phyloP scores from a whole-genome alignment of 257 asterid genomes.

The Verbena officinalis region DNA sequence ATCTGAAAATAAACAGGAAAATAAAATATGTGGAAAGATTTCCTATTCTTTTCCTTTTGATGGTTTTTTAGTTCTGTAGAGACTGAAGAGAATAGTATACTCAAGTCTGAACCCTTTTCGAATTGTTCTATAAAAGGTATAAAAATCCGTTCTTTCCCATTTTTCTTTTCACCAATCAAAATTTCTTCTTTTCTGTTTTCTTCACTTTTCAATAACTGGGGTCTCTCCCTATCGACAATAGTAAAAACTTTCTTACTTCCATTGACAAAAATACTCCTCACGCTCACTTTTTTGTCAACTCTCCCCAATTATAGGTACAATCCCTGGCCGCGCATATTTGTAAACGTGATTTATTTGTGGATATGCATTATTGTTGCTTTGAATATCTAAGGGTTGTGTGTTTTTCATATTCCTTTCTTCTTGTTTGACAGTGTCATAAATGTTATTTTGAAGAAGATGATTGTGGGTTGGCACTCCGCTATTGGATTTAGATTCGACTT shows the following conservation, averaged over 20 bases:
- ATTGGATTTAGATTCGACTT: conserved; percentile 1
- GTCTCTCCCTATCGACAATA: conserved; percentile 2
- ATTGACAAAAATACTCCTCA: conserved; percentile 24
- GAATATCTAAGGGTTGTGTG: not conserved
- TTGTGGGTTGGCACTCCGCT: conserved; percentile 25
- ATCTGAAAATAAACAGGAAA: not conserved
- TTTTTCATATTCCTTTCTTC: not conserved
- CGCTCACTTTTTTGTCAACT: conserved; percentile 27
- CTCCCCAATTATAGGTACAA: conserved; percentile 24
- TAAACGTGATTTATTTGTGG: not conserved
- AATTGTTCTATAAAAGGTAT: no score
- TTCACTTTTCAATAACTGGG: conserved; percentile 23
- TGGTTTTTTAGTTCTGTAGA: conserved; percentile 7
- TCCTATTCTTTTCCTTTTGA: conserved; percentile 11
- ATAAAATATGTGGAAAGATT: not conserved
- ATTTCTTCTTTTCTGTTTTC: conserved; percentile 1
- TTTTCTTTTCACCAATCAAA: conserved; percentile 27
- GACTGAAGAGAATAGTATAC: conserved; percentile 14
- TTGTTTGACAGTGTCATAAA: conserved; percentile 19
- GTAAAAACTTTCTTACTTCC: conserved; percentile 16
- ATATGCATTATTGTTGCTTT: not conserved
- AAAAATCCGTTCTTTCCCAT: conserved; percentile 15
- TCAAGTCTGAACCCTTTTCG: conserved; percentile 26
- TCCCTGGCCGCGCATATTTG: conserved; percentile 2
- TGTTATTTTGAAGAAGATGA: conserved; percentile 17